Conservation (phyloP, 495 filamentous ascomycete species). For the Podospora pseudocomata region DNA sequence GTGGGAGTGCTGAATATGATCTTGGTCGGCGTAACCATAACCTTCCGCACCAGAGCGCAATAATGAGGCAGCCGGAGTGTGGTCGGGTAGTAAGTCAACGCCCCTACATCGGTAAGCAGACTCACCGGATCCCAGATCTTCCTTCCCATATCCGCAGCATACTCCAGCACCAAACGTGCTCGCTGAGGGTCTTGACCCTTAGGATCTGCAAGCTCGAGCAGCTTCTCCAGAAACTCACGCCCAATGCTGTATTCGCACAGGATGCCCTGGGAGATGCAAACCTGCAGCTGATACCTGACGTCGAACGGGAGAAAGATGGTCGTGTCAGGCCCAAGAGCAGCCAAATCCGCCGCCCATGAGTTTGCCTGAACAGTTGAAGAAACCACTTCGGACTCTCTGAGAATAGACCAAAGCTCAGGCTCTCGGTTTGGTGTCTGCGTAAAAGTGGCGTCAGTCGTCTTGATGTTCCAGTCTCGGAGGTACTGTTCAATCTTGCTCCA, state of each 20-base stretch:
- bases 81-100: slow-evolving; percentile 43
- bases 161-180: slow-evolving; percentile 39
- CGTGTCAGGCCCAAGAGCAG: slow-evolving; percentile 36
- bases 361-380: neutral
- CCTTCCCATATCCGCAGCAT: slow-evolving; percentile 45
- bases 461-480: slow-evolving; percentile 72
- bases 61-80: slow-evolving; percentile 60
- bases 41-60: slow-evolving; percentile 71
- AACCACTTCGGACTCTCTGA: slow-evolving; percentile 38
- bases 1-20: slow-evolving; percentile 72
- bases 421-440: slow-evolving; percentile 19
- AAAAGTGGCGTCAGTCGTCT: slow-evolving; percentile 32
- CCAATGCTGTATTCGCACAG: slow-evolving; percentile 75
- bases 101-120: slow-evolving; percentile 56
- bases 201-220: slow-evolving; percentile 46
- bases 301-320: slow-evolving; percentile 57
- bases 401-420: slow-evolving; percentile 53
- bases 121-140: slow-evolving; percentile 68
- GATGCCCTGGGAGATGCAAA: slow-evolving; percentile 75
- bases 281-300: slow-evolving; percentile 87
- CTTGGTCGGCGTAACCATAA: slow-evolving; percentile 76
- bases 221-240: slow-evolving; percentile 57
- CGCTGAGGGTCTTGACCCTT: slow-evolving; percentile 24
- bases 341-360: slow-evolving; percentile 7
- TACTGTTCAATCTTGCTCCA: slow-evolving; percentile 50